phyloP scores from a whole-genome alignment of 2,329 filamentous ascomycete genomes.

The Dryadomyces quercus-mongolicae region DNA sequence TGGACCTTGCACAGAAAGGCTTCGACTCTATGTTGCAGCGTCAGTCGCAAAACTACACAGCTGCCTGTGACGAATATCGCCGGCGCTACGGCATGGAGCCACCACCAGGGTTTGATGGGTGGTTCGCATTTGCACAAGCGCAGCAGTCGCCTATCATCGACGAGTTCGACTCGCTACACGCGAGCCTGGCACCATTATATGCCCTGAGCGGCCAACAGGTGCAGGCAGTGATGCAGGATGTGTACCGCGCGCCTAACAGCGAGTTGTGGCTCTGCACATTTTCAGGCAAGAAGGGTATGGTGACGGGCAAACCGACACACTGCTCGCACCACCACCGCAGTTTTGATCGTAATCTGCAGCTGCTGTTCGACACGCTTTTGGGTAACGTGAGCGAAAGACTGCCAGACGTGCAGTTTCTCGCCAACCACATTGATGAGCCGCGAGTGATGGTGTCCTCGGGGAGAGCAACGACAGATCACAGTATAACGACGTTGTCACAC shows the following conservation, averaged over 20 bases:
- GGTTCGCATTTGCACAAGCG: slow-evolving; percentile 18
- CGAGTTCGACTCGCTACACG: slow-evolving; percentile 8
- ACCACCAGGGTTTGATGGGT: slow-evolving; percentile 32
- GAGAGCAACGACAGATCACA: not conserved
- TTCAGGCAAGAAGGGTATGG: not conserved
- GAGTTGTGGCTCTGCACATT: slow-evolving; percentile 5
- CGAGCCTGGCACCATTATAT: not conserved
- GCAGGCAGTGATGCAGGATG: not conserved
- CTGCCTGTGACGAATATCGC: slow-evolving; percentile 27
- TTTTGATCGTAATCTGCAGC: slow-evolving; percentile 16
- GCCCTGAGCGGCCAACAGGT: slow-evolving; percentile 3
- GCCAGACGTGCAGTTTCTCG: slow-evolving; percentile 27
- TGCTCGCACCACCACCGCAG: slow-evolving; percentile 1
- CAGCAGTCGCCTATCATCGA: slow-evolving; percentile 7
- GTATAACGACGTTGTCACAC: not conserved
- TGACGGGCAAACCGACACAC: not conserved
- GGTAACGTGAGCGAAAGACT: slow-evolving; percentile 9
- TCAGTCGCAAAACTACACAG: slow-evolving; percentile 13
- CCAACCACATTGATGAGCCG: slow-evolving; percentile 39
- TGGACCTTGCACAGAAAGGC: not conserved
- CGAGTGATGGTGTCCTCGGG: slow-evolving; percentile 21
- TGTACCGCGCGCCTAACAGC: not conserved
- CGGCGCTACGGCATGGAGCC: slow-evolving; percentile 29
- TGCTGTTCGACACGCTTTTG: not conserved
- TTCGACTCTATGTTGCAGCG: not conserved